Percentiles rank a stretch among this genome's conserved stretches.
Evolutionary conservation across 176 grass and related monocot species (phyloP).

Genomic region (Phoenix dactylifera): DNA sequence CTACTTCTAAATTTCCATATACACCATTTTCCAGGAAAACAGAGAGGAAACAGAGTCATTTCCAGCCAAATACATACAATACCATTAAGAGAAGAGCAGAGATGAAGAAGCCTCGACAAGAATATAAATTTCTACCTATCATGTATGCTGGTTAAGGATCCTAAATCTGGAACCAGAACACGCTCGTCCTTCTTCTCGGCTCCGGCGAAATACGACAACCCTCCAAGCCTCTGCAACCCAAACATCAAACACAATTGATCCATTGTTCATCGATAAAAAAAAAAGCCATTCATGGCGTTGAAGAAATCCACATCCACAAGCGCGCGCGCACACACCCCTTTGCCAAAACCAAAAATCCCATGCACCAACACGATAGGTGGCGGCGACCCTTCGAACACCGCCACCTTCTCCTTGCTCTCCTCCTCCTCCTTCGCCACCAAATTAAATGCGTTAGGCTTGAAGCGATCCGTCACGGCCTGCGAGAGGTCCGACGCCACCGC

Average conservation of each 20-base stretch:
- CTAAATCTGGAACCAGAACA: conserved; percentile 77
- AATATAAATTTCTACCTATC: conserved; percentile 32
- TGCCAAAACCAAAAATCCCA: conserved; percentile 86
- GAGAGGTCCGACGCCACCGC: conserved; percentile 87
- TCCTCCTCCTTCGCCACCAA: conserved; percentile 22
- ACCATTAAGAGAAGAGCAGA: too few relatives aligned
- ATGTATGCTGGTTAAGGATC: conserved; percentile 69
- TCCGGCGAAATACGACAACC: conserved; percentile 85
- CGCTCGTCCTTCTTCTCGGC: conserved; percentile 83
- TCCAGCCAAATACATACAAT: too few relatives aligned
- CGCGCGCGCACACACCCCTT: conserved; percentile 34
- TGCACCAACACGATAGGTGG: conserved; percentile 88
- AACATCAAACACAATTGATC: background rate
- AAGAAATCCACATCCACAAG: too few relatives aligned
- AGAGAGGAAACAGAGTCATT: too few relatives aligned
- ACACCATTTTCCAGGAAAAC: too few relatives aligned
- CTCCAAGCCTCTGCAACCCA: conserved; percentile 50
- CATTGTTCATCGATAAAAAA: background rate
- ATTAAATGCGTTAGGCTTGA: conserved; percentile 36
- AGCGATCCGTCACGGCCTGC: conserved; percentile 48
- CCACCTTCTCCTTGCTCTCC: background rate
- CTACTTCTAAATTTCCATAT: too few relatives aligned
- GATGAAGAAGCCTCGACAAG: too few relatives aligned
- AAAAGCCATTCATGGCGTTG: background rate
- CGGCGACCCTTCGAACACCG: conserved; percentile 14